Evolutionary conservation across 306 rosid species (phyloP), one percentile per base, ranked within the genome.

Genomic region (Dryas octopetala): DNA sequence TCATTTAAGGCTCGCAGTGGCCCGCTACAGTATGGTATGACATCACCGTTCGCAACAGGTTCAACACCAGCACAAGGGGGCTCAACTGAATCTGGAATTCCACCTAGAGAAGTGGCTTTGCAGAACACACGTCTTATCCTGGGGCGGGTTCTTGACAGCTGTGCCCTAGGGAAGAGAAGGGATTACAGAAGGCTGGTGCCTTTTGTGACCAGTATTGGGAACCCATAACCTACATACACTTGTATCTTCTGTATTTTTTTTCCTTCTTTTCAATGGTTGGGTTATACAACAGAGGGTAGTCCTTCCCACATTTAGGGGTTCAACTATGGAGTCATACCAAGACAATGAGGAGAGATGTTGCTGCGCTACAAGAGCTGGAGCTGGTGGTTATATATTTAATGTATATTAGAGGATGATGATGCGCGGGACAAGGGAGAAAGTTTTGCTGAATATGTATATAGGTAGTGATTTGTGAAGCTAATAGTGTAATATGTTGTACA

Each of bases 1-100:
- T 92, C 98, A 6, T 96, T 96, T 75, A 96, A 92, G 85, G 98
- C 93, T 58, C 96, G 99, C 57, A 96, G 99, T 71, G 99, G 99
- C 41, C 98, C 97, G 10, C 78, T 96, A 66, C 99, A 96, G 53
- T 91, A 88, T 77, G 75, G 91, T 62, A 66, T 87, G 57, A 86
- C 92, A 66, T 81, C 91, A 14, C 88, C 82, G 9, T 69, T 78
- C 23, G 83, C 82, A 41, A 54, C 83, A 6, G 76, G 82, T 77
- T 70, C 86, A 28, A 68, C 78, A 14, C 71, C 78, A 15, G 81
- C 78, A 12, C 94, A 82, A 2, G 84, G 85, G 55, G 85, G 74
- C 28, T 17, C 86, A 52, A 80, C 76, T 6, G 97, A 91, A 52
- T 62, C 94, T 0, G 98, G 94, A 73, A 64, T 79, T 48, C 79